phyloP scores from a whole-genome alignment of 345 rosid species.

The Lumnitzera racemosa region DNA sequence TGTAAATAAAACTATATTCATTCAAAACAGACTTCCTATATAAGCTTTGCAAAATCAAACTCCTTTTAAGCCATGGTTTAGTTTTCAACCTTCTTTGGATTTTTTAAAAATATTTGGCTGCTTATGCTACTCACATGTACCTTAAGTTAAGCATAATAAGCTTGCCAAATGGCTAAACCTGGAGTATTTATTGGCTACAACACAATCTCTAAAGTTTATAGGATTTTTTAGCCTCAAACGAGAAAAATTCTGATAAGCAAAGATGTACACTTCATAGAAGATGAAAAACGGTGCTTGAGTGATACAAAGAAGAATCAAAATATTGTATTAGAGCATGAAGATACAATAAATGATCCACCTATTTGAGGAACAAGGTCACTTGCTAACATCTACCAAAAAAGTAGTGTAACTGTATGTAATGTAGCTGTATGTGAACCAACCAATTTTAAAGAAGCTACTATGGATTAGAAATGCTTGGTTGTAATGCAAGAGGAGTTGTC shows the following conservation, averaged over 20 bases:
- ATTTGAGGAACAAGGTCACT: slow-evolving; percentile 3
- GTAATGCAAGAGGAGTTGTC: slow-evolving; percentile 6
- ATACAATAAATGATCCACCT: neutral
- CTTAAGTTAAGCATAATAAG: slow-evolving; percentile 2
- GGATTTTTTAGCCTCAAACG: neutral
- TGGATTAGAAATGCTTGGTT: neutral
- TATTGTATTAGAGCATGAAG: too few species aligned
- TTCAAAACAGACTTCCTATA: slow-evolving; percentile 4
- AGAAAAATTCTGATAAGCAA: neutral
- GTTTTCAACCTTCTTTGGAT: neutral
- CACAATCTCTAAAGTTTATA: slow-evolving; percentile 8
- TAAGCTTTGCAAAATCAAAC: neutral
- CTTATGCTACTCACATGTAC: slow-evolving; percentile 1
- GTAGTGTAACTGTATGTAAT: neutral
- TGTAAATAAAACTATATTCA: neutral
- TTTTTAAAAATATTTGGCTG: neutral
- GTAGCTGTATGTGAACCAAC: neutral
- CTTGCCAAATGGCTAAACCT: neutral
- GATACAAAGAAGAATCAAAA: neutral
- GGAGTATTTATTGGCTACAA: slow-evolving; percentile 11
- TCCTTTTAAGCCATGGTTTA: neutral
- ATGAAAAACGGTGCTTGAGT: neutral
- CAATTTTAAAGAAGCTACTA: neutral
- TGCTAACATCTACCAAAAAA: neutral
- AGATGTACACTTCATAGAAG: neutral